Evolutionary conservation across 768 basidiomycete genomes (phyloP).

Genomic region (Kwoniella bestiolae): DNA sequence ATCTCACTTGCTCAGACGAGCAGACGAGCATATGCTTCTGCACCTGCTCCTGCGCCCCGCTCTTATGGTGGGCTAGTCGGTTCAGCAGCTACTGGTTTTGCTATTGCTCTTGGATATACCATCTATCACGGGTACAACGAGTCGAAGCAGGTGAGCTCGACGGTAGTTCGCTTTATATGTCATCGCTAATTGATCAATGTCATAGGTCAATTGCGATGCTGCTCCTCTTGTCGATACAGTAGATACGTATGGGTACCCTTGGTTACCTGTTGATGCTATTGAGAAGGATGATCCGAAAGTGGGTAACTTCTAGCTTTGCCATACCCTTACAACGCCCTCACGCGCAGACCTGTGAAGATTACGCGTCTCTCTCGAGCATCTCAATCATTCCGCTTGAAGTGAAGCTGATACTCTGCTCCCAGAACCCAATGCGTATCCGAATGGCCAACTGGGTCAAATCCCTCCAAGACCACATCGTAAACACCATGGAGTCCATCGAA

Average conservation of each 20-base stretch:
- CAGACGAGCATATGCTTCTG: slow-evolving; percentile 5
- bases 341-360: not conserved
- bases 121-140: slow-evolving; percentile 6
- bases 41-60: not conserved
- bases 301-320: too few species aligned
- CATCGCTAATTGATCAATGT: not conserved
- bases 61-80: not conserved
- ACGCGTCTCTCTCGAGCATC: too few species aligned
- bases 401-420: not conserved
- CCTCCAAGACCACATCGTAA: slow-evolving; percentile 80
- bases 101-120: slow-evolving; percentile 7
- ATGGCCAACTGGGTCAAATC: slow-evolving; percentile 74
- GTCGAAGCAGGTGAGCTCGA: slow-evolving; percentile 10
- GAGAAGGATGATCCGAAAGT: slow-evolving; percentile 54
- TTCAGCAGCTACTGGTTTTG: slow-evolving; percentile 13
- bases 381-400: too few species aligned
- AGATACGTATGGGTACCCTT: slow-evolving; percentile 39
- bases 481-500: slow-evolving; percentile 77
- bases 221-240: slow-evolving; percentile 35
- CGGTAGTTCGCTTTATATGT: not conserved
- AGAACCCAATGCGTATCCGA: slow-evolving; percentile 70
- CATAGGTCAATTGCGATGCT: slow-evolving; percentile 36
- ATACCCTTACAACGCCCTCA: too few species aligned
- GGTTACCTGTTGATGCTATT: slow-evolving; percentile 45
- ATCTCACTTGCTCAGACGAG: not conserved